Percentiles rank a stretch among this genome's conserved stretches.
Conservation (phyloP, 805 yeast species). For the Martiniozyma abietophila region DNA sequence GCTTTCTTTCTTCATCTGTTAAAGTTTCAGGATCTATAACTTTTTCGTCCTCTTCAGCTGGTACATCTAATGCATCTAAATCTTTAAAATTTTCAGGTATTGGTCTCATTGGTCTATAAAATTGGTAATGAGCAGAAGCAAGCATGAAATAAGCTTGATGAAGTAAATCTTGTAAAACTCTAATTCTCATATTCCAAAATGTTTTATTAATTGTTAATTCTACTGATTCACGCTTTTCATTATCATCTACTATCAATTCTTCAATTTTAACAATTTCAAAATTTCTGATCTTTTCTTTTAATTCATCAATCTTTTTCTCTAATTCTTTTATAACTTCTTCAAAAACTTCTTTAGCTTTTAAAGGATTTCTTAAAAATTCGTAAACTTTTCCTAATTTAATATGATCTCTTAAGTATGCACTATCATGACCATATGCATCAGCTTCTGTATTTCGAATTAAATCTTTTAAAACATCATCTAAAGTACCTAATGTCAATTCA, state of each 20-base stretch:
- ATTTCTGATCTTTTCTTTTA: constrained; percentile 6
- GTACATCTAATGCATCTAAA: constrained; percentile 8
- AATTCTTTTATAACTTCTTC: constrained; percentile 30
- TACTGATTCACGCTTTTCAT: constrained; percentile 5
- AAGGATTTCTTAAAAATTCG: constrained; percentile 49
- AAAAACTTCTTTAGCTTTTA: constrained; percentile 41
- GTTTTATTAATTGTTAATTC: constrained; percentile 8
- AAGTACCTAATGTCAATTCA: constrained; percentile 31
- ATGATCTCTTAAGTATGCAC: constrained; percentile 34
- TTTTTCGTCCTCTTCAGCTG: constrained; percentile 13
- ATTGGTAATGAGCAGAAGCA: constrained; percentile 64
- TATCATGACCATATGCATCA: constrained; percentile 39
- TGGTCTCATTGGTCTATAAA: constrained; percentile 29
- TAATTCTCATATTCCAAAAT: constrained; percentile 21
- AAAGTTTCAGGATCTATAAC: constrained; percentile 19
- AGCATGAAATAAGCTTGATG: constrained; percentile 74
- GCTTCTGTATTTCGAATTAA: constrained; percentile 52
- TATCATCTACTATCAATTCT: not conserved
- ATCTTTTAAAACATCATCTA: constrained; percentile 59
- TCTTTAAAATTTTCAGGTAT: constrained; percentile 26
- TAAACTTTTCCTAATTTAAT: constrained; percentile 60
- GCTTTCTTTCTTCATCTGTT: constrained; percentile 18
- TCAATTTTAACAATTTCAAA: not conserved
- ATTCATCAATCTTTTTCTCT: constrained; percentile 14
- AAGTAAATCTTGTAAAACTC: constrained; percentile 48